Conservation (phyloP, 805 yeast species). For the Wickerhamomyces mucosus region DNA sequence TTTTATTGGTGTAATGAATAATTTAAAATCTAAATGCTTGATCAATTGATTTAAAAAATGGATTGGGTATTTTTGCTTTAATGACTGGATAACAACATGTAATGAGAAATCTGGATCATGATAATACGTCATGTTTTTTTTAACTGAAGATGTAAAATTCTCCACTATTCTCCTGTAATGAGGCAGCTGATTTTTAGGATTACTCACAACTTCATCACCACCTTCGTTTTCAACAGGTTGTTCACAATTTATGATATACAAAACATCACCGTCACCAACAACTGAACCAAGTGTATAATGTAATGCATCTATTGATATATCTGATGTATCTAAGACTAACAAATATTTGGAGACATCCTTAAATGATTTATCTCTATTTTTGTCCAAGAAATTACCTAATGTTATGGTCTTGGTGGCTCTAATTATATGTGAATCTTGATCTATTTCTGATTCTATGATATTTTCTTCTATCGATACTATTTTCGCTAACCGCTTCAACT, state of each 20-base stretch:
- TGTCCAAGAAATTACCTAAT: conserved; percentile 49
- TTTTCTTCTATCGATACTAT: conserved; percentile 25
- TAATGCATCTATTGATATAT: conserved; percentile 74
- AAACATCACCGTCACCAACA: conserved; percentile 70
- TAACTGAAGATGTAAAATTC: not conserved
- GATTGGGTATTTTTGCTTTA: conserved; percentile 30
- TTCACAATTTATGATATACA: conserved; percentile 52
- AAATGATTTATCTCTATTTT: conserved; percentile 6
- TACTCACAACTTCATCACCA: conserved; percentile 12
- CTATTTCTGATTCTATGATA: not conserved
- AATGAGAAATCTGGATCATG: conserved; percentile 12
- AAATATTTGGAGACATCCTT: conserved; percentile 47
- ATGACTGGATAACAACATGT: conserved; percentile 23
- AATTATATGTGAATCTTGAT: not conserved
- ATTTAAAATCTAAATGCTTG: conserved; percentile 23
- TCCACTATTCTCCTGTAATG: not conserved
- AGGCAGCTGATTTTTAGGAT: not conserved
- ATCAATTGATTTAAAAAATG: conserved; percentile 28
- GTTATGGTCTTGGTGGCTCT: conserved; percentile 34
- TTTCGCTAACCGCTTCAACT: conserved; percentile 11
- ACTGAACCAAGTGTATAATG: conserved; percentile 87
- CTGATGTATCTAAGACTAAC: conserved; percentile 73
- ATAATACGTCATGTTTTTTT: conserved; percentile 8
- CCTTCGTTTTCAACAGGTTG: conserved; percentile 28
- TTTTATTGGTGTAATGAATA: conserved; percentile 10